phyloP scores from a whole-genome alignment of 148 eudicot genomes.

The Chenopodium suecicum region DNA sequence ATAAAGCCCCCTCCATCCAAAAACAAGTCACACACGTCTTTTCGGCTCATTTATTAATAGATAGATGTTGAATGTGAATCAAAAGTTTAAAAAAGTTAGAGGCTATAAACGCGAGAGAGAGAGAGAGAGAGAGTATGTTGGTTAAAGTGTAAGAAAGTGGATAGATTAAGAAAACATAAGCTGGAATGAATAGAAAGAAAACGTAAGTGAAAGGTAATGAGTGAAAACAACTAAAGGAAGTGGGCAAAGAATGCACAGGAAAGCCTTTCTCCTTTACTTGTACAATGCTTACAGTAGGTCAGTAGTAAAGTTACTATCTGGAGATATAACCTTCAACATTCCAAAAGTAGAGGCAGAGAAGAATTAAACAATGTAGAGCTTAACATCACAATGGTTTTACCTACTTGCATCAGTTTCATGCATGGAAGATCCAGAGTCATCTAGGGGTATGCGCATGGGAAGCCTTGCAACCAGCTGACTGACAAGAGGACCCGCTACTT shows the following conservation, averaged over 20 bases:
- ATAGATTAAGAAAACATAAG: background rate
- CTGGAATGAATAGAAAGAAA: background rate
- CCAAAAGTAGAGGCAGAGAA: constrained; percentile 4
- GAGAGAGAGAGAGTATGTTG: background rate
- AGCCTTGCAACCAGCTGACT: constrained; percentile 30
- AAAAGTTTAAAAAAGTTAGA: background rate
- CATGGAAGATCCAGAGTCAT: constrained; percentile 20
- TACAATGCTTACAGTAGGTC: background rate
- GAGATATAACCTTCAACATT: constrained; percentile 1
- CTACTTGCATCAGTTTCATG: constrained; percentile 23
- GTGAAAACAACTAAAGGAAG: background rate
- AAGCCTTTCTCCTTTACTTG: background rate
- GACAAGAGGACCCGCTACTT: constrained; percentile 70
- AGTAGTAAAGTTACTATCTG: background rate
- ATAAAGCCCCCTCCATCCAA: background rate
- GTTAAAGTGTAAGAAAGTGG: background rate
- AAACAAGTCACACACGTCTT: background rate
- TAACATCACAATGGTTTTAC: constrained; percentile 26
- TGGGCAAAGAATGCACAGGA: background rate
- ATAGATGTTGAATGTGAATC: background rate
- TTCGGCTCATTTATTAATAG: background rate
- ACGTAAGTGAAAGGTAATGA: background rate
- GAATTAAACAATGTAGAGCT: constrained; percentile 5
- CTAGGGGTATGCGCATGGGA: constrained; percentile 25
- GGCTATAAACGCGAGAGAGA: background rate